Evolutionary conservation across 2,329 filamentous ascomycete genomes (phyloP).

Genomic region (Teratosphaeria viscida): DNA sequence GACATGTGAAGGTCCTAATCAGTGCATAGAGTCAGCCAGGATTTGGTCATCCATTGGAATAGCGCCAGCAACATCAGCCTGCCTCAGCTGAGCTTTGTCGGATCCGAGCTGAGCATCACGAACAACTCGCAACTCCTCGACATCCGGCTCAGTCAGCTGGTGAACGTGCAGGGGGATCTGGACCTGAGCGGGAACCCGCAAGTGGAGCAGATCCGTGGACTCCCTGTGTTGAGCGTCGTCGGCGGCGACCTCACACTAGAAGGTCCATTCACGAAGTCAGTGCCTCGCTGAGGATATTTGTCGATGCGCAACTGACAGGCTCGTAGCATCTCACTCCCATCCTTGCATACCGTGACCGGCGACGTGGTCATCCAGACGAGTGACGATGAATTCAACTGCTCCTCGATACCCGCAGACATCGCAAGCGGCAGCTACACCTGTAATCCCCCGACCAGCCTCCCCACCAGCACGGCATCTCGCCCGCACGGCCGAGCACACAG

Average conservation of each 20-base stretch:
- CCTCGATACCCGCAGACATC: not conserved
- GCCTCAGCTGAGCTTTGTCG: conserved; percentile 3
- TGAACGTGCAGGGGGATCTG: conserved; percentile 3
- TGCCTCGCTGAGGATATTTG: not conserved
- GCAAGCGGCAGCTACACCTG: not conserved
- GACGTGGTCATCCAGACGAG: not conserved
- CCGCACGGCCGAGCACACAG: not conserved
- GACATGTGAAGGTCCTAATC: not conserved
- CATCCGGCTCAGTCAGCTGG: not conserved
- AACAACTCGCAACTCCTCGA: conserved; percentile 1
- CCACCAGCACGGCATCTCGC: not conserved
- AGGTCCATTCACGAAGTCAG: conserved; percentile 2
- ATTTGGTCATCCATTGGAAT: conserved; percentile 2
- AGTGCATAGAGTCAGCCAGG: not conserved
- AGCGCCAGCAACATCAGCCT: conserved; percentile 1
- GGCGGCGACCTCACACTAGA: conserved; percentile 2
- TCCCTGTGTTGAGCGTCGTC: not conserved
- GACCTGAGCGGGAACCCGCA: not conserved
- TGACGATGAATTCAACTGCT: not conserved
- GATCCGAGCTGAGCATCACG: not conserved
- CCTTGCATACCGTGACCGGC: not conserved
- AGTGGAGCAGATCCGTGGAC: not conserved
- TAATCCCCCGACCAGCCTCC: not conserved
- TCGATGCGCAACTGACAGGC: not conserved
- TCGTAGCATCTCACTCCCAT: not conserved